Percentiles rank a stretch among this genome's conserved stretches.
Conservation (phyloP, 371 early-diverging fungal genomes). For the Mucor indicus region DNA sequence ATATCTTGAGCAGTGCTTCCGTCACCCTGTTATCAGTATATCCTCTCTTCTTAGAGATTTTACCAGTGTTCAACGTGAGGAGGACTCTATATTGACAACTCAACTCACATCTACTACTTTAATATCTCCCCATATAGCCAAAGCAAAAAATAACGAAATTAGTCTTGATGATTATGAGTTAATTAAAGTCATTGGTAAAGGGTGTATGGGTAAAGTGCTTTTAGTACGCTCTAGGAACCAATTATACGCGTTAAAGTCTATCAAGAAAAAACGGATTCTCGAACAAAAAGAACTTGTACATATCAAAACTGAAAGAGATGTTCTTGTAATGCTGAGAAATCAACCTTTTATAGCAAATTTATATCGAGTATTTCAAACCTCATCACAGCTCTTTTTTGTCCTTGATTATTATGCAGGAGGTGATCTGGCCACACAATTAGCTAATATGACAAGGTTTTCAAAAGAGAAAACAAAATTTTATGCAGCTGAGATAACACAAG, state of each 20-base stretch:
- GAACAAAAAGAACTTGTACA: constrained; percentile 88
- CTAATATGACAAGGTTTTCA: constrained; percentile 41
- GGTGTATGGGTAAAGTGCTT: constrained; percentile 84
- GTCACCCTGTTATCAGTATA: constrained; percentile 36
- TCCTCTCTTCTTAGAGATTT: constrained; percentile 46
- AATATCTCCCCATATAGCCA: too few relatives aligned
- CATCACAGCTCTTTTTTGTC: constrained; percentile 87
- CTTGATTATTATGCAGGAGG: constrained; percentile 95
- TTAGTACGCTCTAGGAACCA: constrained; percentile 73
- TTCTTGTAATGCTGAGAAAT: constrained; percentile 43
- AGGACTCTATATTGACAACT: too few relatives aligned
- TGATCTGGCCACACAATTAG: constrained; percentile 69
- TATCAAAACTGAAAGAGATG: constrained; percentile 45
- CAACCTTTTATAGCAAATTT: constrained; percentile 95
- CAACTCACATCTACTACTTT: too few relatives aligned
- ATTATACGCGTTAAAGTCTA: constrained; percentile 92
- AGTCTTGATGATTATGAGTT: constrained; percentile 62
- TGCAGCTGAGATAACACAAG: constrained; percentile 88
- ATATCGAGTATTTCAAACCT: constrained; percentile 92
- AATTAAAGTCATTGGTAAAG: constrained; percentile 69
- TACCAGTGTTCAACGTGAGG: constrained; percentile 43
- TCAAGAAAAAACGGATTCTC: constrained; percentile 91
- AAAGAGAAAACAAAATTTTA: constrained; percentile 60
- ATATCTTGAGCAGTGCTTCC: constrained; percentile 41
- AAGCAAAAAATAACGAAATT: too few relatives aligned